phyloP scores from a whole-genome alignment of 768 basidiomycete genomes.

The Trametopsis cervina region DNA sequence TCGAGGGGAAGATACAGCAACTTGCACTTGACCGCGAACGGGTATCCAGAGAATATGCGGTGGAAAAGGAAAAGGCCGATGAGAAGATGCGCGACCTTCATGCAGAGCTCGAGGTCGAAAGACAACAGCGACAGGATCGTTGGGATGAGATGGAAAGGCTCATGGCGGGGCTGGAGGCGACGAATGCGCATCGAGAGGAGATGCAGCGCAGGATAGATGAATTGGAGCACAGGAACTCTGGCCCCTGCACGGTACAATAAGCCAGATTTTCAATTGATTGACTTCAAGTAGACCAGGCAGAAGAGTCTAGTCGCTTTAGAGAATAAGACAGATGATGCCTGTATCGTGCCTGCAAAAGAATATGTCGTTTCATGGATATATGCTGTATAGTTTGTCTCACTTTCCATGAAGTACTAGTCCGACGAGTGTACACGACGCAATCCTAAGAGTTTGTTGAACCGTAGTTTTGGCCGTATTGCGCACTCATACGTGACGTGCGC shows the following conservation, averaged over 20 bases:
- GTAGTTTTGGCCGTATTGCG: too few species aligned
- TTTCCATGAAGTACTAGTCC: too few species aligned
- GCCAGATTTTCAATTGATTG: too few species aligned
- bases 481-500: too few species aligned
- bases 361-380: too few species aligned
- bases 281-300: too few species aligned
- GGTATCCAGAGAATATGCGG: background rate
- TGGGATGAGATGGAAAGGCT: background rate
- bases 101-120: background rate
- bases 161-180: background rate
- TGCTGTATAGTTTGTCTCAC: too few species aligned
- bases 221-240: background rate
- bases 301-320: too few species aligned
- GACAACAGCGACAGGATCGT: background rate
- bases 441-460: too few species aligned
- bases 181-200: background rate
- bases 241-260: background rate
- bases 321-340: too few species aligned
- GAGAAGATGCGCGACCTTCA: background rate
- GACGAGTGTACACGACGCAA: too few species aligned
- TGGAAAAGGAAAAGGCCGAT: background rate
- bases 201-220: background rate
- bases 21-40: slow-evolving; percentile 27
- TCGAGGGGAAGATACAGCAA: slow-evolving; percentile 36
- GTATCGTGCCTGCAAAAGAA: too few species aligned